phyloP scores from a whole-genome alignment of 768 basidiomycete species.

The Lentinula aciculospora region DNA sequence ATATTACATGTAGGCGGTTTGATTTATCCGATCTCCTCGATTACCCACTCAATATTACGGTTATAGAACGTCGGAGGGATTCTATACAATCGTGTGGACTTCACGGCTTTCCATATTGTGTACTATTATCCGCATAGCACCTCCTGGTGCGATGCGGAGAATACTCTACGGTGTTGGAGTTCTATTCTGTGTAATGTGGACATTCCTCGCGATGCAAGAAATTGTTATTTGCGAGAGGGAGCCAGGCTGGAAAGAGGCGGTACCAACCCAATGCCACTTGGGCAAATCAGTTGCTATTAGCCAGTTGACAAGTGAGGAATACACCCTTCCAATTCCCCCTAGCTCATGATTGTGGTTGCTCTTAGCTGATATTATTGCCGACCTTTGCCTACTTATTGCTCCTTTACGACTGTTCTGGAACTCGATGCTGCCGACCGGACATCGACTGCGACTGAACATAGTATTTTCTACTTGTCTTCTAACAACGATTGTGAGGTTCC shows the following conservation, averaged over 20 bases:
- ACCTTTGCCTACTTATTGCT: background rate
- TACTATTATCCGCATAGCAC: background rate
- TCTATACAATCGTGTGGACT: slow-evolving; percentile 2
- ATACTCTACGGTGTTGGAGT: background rate
- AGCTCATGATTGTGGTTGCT: background rate
- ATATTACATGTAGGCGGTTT: background rate
- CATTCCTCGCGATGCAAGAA: background rate
- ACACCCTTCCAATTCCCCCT: too few species aligned
- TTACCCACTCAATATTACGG: background rate
- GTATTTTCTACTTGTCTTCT: slow-evolving; percentile 1
- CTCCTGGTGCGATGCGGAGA: background rate
- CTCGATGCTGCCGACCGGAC: background rate
- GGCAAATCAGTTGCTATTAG: background rate
- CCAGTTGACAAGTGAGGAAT: background rate
- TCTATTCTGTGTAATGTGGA: background rate
- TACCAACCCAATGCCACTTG: slow-evolving; percentile 1
- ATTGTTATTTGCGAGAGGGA: slow-evolving; percentile 1
- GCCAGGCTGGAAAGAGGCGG: background rate
- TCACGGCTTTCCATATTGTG: background rate
- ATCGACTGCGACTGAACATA: background rate
- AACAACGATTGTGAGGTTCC: background rate
- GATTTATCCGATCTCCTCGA: background rate
- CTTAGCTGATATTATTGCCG: slow-evolving; percentile 4
- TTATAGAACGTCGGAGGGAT: background rate
- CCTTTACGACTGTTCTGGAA: background rate